phyloP scores from a whole-genome alignment of 768 basidiomycete species.

The Lentinula guzmanii region DNA sequence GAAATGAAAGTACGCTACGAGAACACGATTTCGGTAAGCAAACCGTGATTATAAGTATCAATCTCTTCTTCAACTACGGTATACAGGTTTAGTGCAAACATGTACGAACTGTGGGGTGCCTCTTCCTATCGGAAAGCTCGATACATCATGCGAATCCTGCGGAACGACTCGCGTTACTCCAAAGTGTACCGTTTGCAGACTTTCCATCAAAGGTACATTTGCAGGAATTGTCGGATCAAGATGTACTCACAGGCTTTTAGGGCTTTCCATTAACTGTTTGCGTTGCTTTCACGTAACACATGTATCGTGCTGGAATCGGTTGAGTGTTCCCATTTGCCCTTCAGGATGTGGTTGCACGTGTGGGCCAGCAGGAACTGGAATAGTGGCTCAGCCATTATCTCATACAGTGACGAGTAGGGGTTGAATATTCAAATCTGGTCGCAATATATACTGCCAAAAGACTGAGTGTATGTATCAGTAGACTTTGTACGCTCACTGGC shows the following conservation, averaged over 20 bases:
- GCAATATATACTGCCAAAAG: too few relatives aligned
- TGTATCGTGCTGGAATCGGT: constrained; percentile 53
- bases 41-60: background rate
- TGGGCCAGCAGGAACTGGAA: background rate
- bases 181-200: constrained; percentile 66
- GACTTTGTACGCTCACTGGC: too few relatives aligned
- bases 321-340: constrained; percentile 48
- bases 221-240: background rate
- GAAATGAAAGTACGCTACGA: constrained; percentile 22
- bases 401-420: background rate
- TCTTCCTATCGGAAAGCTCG: constrained; percentile 23
- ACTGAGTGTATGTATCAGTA: too few relatives aligned
- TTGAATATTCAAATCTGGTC: background rate
- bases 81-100: constrained; percentile 38
- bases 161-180: constrained; percentile 37
- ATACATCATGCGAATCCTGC: constrained; percentile 35
- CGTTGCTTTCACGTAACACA: constrained; percentile 63
- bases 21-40: background rate
- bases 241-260: constrained; percentile 23
- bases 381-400: background rate
- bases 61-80: background rate
- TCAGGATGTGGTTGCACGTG: constrained; percentile 69
- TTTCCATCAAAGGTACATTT: constrained; percentile 64
- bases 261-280: constrained; percentile 56
- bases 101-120: constrained; percentile 39